Conservation (phyloP, 2,329 filamentous ascomycete species). For the Endothia cerciana region DNA sequence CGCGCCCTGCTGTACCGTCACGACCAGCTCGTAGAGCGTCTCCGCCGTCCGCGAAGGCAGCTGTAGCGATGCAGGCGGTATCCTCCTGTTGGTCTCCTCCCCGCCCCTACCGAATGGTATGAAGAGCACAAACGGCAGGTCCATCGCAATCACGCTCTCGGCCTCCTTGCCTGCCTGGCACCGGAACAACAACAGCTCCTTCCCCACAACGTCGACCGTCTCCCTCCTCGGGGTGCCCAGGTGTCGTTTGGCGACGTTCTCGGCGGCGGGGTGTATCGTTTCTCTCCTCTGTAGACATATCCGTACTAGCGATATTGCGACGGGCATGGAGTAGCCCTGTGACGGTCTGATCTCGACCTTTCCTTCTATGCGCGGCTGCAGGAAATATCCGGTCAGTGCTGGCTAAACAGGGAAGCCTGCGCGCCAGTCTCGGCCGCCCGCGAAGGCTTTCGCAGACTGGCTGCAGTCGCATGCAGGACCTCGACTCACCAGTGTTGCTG, state of each 20-base stretch:
- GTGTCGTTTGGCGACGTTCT: conserved; percentile 91
- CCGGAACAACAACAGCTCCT: conserved; percentile 90
- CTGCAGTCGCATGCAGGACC: conserved; percentile 5
- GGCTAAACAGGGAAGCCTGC: conserved; percentile 25
- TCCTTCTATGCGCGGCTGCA: conserved; percentile 91
- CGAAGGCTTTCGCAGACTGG: neutral
- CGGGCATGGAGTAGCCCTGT: conserved; percentile 83
- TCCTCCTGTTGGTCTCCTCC: conserved; percentile 84
- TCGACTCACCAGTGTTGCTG: conserved; percentile 84
- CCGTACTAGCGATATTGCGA: conserved; percentile 88
- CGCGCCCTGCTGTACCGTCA: conserved; percentile 90
- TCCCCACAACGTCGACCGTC: conserved; percentile 89
- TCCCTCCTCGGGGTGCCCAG: conserved; percentile 89
- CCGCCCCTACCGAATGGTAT: conserved; percentile 93
- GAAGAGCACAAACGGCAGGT: conserved; percentile 94
- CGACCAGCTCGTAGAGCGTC: conserved; percentile 95
- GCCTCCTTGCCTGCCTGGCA: conserved; percentile 82
- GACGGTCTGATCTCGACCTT: conserved; percentile 94
- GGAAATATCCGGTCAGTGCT: conserved; percentile 29
- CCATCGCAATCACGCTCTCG: conserved; percentile 92
- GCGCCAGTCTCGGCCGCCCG: conserved; percentile 10
- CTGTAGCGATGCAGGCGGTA: conserved; percentile 90
- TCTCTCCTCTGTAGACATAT: conserved; percentile 93
- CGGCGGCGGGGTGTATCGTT: conserved; percentile 94
- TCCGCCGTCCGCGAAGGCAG: conserved; percentile 92